Conservation (phyloP, 2,329 filamentous ascomycete species). For the Monilinia aucupariae region DNA sequence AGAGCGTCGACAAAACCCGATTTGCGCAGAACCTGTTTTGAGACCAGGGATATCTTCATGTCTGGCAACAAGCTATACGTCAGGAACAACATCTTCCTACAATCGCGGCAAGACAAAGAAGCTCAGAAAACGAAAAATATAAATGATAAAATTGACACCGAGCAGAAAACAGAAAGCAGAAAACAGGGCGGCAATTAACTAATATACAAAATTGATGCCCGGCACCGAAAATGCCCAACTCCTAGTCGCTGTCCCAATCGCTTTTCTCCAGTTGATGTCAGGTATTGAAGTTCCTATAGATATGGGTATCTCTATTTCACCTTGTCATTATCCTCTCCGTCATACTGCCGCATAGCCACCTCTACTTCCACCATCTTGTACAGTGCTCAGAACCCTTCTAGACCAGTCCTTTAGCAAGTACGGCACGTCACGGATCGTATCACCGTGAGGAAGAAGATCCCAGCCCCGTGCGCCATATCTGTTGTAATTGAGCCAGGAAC, state of each 20-base stretch:
- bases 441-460: slow-evolving; percentile 89
- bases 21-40: neutral
- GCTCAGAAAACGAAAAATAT: neutral
- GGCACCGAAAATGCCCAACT: slow-evolving; percentile 6
- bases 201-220: slow-evolving; percentile 10
- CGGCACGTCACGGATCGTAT: slow-evolving; percentile 85
- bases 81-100: neutral
- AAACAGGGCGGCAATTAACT: neutral
- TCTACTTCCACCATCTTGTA: slow-evolving; percentile 77
- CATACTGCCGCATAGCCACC: slow-evolving; percentile 89
- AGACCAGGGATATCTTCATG: too few species aligned
- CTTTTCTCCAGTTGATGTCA: neutral
- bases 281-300: neutral
- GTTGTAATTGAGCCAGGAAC: slow-evolving; percentile 98
- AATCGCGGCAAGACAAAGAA: neutral
- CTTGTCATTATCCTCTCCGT: neutral
- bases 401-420: slow-evolving; percentile 89
- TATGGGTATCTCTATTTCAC: neutral
- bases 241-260: slow-evolving; percentile 4
- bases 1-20: neutral
- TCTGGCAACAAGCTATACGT: neutral
- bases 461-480: slow-evolving; percentile 91
- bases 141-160: slow-evolving; percentile 1
- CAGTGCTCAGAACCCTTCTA: slow-evolving; percentile 70
- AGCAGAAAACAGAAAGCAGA: neutral